A percentile compares a stretch with the other conserved stretches of the same genome.
phyloP scores from a whole-genome alignment of 768 basidiomycete species.

The Boletus sp. region DNA sequence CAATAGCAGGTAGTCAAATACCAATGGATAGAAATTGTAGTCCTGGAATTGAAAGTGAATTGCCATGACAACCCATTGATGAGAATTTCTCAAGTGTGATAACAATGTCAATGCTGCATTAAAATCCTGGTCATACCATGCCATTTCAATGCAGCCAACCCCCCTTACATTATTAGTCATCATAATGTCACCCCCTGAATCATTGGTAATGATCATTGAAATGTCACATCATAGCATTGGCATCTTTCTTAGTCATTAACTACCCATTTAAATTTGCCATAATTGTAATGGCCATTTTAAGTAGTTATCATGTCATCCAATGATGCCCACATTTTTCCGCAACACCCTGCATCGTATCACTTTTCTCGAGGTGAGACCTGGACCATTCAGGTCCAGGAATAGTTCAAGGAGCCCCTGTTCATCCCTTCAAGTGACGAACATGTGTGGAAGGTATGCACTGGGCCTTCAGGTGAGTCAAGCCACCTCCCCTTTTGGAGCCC shows the following conservation, averaged over 20 bases:
- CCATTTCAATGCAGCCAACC: too few species aligned
- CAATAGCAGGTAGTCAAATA: too few species aligned
- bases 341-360: too few species aligned
- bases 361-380: too few species aligned
- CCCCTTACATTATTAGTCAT: not conserved
- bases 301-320: not conserved
- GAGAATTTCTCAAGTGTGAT: too few species aligned
- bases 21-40: too few species aligned
- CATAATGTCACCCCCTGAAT: not conserved
- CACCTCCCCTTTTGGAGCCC: not conserved
- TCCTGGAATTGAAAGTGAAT: too few species aligned
- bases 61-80: too few species aligned
- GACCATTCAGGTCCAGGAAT: too few species aligned
- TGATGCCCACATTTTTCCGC: not conserved
- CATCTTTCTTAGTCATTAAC: not conserved
- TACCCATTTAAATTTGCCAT: not conserved
- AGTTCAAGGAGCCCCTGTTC: too few species aligned
- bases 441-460: constrained; percentile 68
- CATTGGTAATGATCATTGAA: not conserved
- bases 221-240: not conserved
- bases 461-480: constrained; percentile 39
- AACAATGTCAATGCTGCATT: too few species aligned
- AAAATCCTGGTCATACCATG: too few species aligned
- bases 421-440: constrained; percentile 28
- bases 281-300: not conserved